Evolutionary conservation across 148 eudicot species (phyloP).

Genomic region (Camellia lanceoleosa): DNA sequence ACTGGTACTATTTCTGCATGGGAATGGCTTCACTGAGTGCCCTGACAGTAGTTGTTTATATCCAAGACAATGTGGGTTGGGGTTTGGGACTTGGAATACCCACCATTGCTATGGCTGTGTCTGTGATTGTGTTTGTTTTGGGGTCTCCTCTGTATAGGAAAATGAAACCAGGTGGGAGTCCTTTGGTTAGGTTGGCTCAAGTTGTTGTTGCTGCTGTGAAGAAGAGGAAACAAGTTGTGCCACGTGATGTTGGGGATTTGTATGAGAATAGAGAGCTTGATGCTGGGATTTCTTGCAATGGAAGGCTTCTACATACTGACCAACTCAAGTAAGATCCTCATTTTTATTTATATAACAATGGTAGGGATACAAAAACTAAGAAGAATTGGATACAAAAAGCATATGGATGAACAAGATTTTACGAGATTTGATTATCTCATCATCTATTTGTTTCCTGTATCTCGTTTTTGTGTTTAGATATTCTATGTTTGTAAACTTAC

Average conservation of each 20-base stretch:
- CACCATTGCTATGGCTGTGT: slow-evolving; percentile 53
- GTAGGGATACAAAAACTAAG: too few species aligned
- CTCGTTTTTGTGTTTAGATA: too few species aligned
- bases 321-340: slow-evolving; percentile 43
- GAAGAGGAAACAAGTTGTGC: slow-evolving; percentile 39
- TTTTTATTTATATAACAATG: background rate
- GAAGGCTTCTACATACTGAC: slow-evolving; percentile 54
- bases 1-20: slow-evolving; percentile 52
- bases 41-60: slow-evolving; percentile 49
- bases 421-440: background rate
- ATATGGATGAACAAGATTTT: too few species aligned
- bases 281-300: slow-evolving; percentile 38
- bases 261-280: slow-evolving; percentile 52
- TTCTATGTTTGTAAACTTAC: too few species aligned
- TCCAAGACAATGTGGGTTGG: slow-evolving; percentile 64
- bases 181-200: slow-evolving; percentile 43
- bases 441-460: too few species aligned
- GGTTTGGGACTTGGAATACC: slow-evolving; percentile 61
- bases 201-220: slow-evolving; percentile 49
- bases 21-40: slow-evolving; percentile 44
- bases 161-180: slow-evolving; percentile 53
- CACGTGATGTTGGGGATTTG: slow-evolving; percentile 20
- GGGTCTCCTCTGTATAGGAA: slow-evolving; percentile 46
- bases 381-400: too few species aligned
- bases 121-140: slow-evolving; percentile 36